Base-by-base conservation (phyloP, 2,329 filamentous ascomycete genomes). In the Teratosphaeriaceae sp. region DNA sequence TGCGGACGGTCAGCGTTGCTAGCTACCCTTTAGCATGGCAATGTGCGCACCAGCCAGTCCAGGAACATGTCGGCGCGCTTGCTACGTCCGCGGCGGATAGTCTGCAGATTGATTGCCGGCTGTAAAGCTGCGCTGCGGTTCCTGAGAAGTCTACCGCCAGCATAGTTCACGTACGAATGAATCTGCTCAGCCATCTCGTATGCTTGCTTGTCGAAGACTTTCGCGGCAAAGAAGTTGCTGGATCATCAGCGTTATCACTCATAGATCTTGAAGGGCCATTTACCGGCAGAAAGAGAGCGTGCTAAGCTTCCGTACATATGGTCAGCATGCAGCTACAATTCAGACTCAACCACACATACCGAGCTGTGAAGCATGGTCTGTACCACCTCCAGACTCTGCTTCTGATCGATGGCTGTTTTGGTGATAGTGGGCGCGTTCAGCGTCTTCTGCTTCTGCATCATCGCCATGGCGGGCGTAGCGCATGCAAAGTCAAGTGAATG, bases 311-410 rank as follows among this genome's bases (percentile, higher is more conserved):
- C 30, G 20, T 3, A 24, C n/a, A n/a, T n/a, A n/a, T n/a, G n/a
- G 12, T 41, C 9, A 42, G 43, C 20, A 7, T n/a, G n/a, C n/a
- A n/a, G n/a, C n/a, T n/a, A n/a, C n/a, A n/a, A n/a, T n/a, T n/a
- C n/a, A n/a, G n/a, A n/a, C n/a, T n/a, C n/a, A n/a, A n/a, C n/a
- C n/a, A n/a, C 18, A 63, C 67, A 60, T 47, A 72, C 66, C 15
- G 67, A 66, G 31, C 68, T 63, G 50, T 72, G 70, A 8, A 74
- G 53, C 51, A 72, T 63, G 3, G 69, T 71, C 54, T 72, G 69
- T 12, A 71, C 63, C 30, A 73, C 54, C 42, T 70, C 68, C 29
- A 67, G 57, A 45, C 70, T 74, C 48, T 73, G 70, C 40, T 65
- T 60, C 43, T 68, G 66, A 12, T 49, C 51, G 30, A 60, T 46